Percentiles rank a stretch among this genome's conserved stretches.
phyloP scores from a whole-genome alignment of 805 yeast genomes.

The Cyberlindnera americana region DNA sequence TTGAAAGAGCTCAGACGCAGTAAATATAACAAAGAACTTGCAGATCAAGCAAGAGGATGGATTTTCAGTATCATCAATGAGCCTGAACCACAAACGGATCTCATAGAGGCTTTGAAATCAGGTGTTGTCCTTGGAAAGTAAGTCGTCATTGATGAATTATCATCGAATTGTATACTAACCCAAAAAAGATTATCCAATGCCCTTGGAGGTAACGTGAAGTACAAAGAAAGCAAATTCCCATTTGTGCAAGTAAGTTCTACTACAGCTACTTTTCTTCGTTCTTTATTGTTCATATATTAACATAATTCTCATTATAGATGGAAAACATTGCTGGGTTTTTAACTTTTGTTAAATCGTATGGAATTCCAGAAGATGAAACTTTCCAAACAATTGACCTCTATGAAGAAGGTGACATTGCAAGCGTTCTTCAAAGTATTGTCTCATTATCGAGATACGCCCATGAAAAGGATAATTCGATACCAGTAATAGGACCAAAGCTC shows the following conservation, averaged over 20 bases:
- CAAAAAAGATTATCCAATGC: constrained; percentile 34
- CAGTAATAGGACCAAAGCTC: constrained; percentile 57
- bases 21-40: constrained; percentile 44
- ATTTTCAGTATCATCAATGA: constrained; percentile 38
- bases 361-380: constrained; percentile 77
- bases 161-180: too few species aligned
- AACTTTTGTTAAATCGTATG: constrained; percentile 54
- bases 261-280: not conserved
- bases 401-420: constrained; percentile 73
- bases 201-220: constrained; percentile 40
- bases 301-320: too few species aligned
- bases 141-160: too few species aligned
- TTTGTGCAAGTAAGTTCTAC: constrained; percentile 42
- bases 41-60: constrained; percentile 52
- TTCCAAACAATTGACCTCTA: constrained; percentile 76
- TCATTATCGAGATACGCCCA: constrained; percentile 70
- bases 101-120: constrained; percentile 55
- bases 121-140: constrained; percentile 53
- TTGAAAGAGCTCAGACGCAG: constrained; percentile 44
- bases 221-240: constrained; percentile 66
- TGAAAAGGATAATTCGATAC: constrained; percentile 45
- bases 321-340: constrained; percentile 78
- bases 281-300: too few species aligned
- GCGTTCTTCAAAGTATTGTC: constrained; percentile 68
- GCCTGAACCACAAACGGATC: constrained; percentile 36